Evolutionary conservation across 2,329 filamentous ascomycete species (phyloP).

Genomic region (Lachnellula willkommii): DNA sequence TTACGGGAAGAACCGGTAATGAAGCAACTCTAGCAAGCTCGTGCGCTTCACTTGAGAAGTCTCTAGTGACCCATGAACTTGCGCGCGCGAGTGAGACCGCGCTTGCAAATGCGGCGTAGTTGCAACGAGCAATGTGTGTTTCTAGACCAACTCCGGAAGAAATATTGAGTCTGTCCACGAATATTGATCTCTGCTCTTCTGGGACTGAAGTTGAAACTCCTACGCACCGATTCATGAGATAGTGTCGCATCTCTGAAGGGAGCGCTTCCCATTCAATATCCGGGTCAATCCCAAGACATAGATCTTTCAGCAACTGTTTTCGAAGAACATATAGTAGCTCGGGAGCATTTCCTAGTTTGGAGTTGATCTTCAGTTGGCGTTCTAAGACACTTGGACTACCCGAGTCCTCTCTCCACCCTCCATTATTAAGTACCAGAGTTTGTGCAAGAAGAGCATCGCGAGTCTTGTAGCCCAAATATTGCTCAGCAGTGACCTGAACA

Average conservation of each 20-base stretch:
- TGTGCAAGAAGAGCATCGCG: conserved; percentile 16
- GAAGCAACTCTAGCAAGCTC: background rate
- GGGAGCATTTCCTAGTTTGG: background rate
- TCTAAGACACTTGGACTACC: conserved; percentile 1
- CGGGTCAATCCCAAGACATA: conserved; percentile 45
- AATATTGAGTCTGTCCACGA: background rate
- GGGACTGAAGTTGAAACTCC: conserved; percentile 23
- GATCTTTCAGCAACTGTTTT: conserved; percentile 38
- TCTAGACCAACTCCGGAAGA: background rate
- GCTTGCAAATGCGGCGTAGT: background rate
- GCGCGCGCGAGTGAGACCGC: background rate
- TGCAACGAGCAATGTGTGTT: background rate
- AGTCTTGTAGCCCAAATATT: conserved; percentile 22
- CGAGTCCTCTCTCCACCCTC: conserved; percentile 18
- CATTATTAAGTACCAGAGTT: conserved; percentile 36
- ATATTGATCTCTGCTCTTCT: background rate
- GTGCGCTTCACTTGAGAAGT: background rate
- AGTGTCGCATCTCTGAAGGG: conserved; percentile 37
- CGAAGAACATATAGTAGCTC: conserved; percentile 2
- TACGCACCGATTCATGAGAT: conserved; percentile 41
- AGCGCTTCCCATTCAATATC: conserved; percentile 46
- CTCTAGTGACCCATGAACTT: background rate
- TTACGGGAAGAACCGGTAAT: background rate
- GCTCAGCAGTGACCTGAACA: conserved; percentile 14
- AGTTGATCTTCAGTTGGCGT: conserved; percentile 5